These are phyloP conservation scores for Saccharomyces hybrid DNA, from an alignment of 1,139 yeast genomes.

Conservation along the genomic window DNA sequence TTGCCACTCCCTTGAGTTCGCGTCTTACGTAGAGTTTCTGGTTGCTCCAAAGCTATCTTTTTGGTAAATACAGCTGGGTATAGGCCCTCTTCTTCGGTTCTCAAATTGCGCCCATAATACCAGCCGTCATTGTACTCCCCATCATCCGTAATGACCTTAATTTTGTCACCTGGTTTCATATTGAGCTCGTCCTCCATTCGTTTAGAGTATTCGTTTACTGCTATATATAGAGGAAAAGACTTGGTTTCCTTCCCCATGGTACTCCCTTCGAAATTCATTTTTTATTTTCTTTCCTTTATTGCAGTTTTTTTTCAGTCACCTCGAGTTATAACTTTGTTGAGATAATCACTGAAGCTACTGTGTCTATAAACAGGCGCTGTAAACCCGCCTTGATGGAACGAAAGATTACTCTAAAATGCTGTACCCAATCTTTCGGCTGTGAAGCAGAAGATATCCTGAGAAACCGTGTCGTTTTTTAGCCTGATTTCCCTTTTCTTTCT, in stretches of 20 bases:
- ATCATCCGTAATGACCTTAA: too few relatives aligned
- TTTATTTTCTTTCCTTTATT: not conserved
- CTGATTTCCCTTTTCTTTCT: not conserved
- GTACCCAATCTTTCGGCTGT: not conserved
- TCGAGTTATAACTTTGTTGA: not conserved
- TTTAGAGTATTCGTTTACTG: too few relatives aligned
- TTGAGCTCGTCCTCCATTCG: too few relatives aligned
- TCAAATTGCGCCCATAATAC: too few relatives aligned
- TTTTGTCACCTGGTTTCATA: too few relatives aligned
- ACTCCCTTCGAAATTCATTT: not conserved
- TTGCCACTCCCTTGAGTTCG: not conserved
- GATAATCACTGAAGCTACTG: not conserved
- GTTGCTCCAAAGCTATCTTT: constrained; percentile 9
- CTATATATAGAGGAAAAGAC: constrained; percentile 18
- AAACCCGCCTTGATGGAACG: not conserved
- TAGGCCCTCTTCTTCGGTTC: too few relatives aligned
- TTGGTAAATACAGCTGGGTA: too few relatives aligned
- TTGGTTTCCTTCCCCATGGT: not conserved
- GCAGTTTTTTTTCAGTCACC: not conserved
- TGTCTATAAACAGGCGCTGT: not conserved
- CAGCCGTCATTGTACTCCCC: too few relatives aligned
- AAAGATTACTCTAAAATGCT: not conserved
- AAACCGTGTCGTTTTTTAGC: not conserved
- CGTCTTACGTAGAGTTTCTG: not conserved
- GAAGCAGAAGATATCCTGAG: not conserved